Evolutionary conservation across 306 rosid genomes (phyloP), one percentile per base, ranked within the genome.

Genomic region (Aeschynomene evenia): DNA sequence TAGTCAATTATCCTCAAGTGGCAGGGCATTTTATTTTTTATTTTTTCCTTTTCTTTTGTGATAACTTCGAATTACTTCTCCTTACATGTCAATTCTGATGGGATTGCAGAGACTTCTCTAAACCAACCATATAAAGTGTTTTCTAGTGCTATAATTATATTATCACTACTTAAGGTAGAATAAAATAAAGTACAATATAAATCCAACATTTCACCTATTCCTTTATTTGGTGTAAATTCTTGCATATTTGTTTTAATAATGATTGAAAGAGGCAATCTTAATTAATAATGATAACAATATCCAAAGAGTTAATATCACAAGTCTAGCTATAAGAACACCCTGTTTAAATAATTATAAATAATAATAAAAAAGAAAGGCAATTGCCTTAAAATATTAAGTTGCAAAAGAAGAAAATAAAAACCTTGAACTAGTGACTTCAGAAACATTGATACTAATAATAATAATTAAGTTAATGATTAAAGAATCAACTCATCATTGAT

Each of bases 1-100:
- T 57, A 49, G 49, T 60, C 76, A 81, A 45, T 50, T 62, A 65
- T 61, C 34, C 62, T 15, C 73, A 19, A 87, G 84, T 84, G 82
- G 71, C 0, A 22, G 24, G 68, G 66, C 68, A 63, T 71, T 70
- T 74, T 51, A n/a, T n/a, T n/a, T n/a, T n/a, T n/a, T n/a, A n/a
- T 57, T 14, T 56, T 18, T n/a, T 4, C 13, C 12, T 33, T 4
- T 1, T 42, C 31, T 12, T 68, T 53, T 71, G 34, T 71, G 66
- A 72, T 73, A 62, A 66, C 61, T 59, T 66, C 69, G 68, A 79
- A 79, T 67, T 16, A 55, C 48, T 57, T 69, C 42, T 56, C 23
- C 26, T 63, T 21, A 28, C 29, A 23, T 42, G 48, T 57, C 49
- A 43, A 66, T 48, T 68, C 14, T 49, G 43, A 40, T 53, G 40